Conservation (phyloP, 768 basidiomycete genomes). For the Mycena haematopus region DNA sequence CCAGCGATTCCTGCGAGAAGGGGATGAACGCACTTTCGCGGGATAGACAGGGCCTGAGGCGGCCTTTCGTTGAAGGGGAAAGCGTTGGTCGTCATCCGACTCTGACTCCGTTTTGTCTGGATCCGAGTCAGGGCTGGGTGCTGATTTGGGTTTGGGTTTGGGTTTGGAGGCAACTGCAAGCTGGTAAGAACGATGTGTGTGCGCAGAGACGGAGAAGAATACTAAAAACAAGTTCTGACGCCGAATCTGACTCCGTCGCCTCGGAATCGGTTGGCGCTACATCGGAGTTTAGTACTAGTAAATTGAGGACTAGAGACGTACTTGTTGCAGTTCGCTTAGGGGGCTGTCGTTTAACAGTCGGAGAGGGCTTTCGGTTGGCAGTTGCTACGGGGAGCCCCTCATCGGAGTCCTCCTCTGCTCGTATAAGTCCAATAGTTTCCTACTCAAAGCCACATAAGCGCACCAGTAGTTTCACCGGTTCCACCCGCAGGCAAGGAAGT, state of each 20-base stretch:
- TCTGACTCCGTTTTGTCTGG: slow-evolving; percentile 53
- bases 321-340: neutral
- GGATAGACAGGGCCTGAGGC: neutral
- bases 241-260: neutral
- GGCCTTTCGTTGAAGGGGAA: neutral
- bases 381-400: neutral
- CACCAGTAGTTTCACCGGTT: slow-evolving; percentile 16
- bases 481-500: neutral
- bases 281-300: neutral
- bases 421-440: neutral
- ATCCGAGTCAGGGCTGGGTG: slow-evolving; percentile 36
- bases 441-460: neutral
- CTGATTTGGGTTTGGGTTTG: slow-evolving; percentile 13
- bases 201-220: neutral
- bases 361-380: neutral
- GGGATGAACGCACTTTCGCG: neutral
- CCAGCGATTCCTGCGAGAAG: too few relatives aligned
- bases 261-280: slow-evolving; percentile 7
- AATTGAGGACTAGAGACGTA: neutral
- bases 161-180: slow-evolving; percentile 4
- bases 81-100: slow-evolving; percentile 25
- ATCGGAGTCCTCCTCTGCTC: slow-evolving; percentile 18
- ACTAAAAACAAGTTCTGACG: neutral
- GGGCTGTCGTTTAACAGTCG: neutral
- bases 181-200: neutral